Evolutionary conservation across 1,284 basidiomycete genomes (phyloP).

Genomic region (Irpex rosettiformis): DNA sequence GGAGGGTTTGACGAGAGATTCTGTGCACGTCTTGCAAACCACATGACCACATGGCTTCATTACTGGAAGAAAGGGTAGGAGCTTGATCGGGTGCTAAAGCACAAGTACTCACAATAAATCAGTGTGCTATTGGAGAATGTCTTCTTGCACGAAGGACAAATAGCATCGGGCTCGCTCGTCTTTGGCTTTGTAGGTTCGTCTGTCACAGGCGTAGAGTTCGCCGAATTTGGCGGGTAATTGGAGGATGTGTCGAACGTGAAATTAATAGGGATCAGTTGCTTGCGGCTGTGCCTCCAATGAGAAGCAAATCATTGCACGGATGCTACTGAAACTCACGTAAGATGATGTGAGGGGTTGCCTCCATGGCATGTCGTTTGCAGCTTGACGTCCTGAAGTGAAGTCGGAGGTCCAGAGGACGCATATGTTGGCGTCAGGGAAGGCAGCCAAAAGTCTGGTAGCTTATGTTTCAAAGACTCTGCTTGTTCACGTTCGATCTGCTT

Average conservation of each 20-base stretch:
- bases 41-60: conserved; percentile 84
- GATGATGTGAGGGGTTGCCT: conserved; percentile 65
- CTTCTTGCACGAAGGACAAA: conserved; percentile 90
- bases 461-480: conserved; percentile 76
- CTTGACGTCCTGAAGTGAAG: conserved; percentile 73
- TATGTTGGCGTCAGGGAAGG: conserved; percentile 85
- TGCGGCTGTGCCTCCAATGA: conserved; percentile 49
- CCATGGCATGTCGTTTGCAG: conserved; percentile 84
- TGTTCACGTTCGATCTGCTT: conserved; percentile 82
- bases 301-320: background rate
- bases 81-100: too few species aligned
- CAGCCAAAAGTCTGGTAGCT: conserved; percentile 94
- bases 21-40: conserved; percentile 82
- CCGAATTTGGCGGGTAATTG: conserved; percentile 33
- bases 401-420: conserved; percentile 57
- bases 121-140: conserved; percentile 75
- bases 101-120: conserved; percentile 59
- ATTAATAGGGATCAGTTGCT: conserved; percentile 72
- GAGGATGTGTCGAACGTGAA: conserved; percentile 55
- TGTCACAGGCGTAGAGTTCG: conserved; percentile 38
- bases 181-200: conserved; percentile 33
- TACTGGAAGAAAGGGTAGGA: too few species aligned
- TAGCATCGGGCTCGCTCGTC: conserved; percentile 52
- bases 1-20: conserved; percentile 71
- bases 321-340: conserved; percentile 53